Base-by-base conservation (phyloP, 805 yeast genomes). In the Kurtzmaniella fragi region DNA sequence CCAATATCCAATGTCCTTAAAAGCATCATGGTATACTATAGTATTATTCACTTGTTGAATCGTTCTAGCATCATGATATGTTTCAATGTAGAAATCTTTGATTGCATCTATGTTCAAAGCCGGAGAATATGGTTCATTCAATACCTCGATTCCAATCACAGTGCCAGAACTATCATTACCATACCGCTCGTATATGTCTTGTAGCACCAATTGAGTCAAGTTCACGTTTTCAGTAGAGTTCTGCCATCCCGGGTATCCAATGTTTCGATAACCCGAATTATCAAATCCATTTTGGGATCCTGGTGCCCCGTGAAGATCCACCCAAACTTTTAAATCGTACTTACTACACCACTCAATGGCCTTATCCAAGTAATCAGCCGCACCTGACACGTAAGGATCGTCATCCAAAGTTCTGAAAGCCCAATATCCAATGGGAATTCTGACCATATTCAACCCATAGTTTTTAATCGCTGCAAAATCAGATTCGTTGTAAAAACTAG, bases 221-320 rank as follows among this genome's bases (percentile, higher is more conserved):
- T 53, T 48, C 2, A 60, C 42, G 41, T 62, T 48, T 25, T 47
- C 56, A 1, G 64, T 56, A 6, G 42, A 31, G 38, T 60, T 59
- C 45, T 56, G 60, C 66, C 65, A 60, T 15, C 64, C 65, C 12
- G 67, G 65, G 43, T 56, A 55, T 2, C 60, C 62, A 5, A 59
- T 48, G 37, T 56, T 78, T 52, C 89, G 67, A 23, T 73, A 59
- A 2, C 95, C 95, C 6, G 87, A 79, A 50, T 85, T 86, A 52
- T 85, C 91, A 65, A 85, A 85, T 11, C 95, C 95, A 57, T 86
- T 86, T 53, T 86, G 95, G 1, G 90, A 81, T 1, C 91, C 93
- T 5, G 95, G 93, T 9, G 74, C 81, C 11, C 93, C 89, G 50
- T 86, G 95, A 39, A 86, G 60, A 53, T 86, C 95, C 37, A 86